Conservation (phyloP, 2,329 filamentous ascomycete genomes). For the Colletotrichum sp. region DNA sequence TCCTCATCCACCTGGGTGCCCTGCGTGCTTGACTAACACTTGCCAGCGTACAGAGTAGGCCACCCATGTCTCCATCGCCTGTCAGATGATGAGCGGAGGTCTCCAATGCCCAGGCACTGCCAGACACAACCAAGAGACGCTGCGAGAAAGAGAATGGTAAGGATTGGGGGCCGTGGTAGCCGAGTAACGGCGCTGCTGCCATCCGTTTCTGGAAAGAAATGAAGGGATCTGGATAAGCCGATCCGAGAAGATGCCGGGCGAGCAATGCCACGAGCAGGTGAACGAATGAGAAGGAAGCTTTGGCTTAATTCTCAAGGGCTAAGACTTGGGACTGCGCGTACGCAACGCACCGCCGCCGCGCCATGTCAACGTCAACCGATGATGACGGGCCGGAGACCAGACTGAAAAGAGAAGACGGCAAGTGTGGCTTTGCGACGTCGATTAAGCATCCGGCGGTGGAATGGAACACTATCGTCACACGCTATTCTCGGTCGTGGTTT, state of each 20-base stretch:
- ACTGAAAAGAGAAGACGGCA: not conserved
- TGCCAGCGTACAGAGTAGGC: not conserved
- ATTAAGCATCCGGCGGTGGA: not conserved
- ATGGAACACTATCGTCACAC: not conserved
- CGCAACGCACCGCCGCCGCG: not conserved
- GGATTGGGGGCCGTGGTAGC: not conserved
- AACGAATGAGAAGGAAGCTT: not conserved
- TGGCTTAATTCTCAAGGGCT: not conserved
- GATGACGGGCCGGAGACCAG: conserved; percentile 4
- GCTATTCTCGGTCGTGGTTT: not conserved
- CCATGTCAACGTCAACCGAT: conserved; percentile 7
- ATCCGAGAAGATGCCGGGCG: not conserved
- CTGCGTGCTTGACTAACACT: not conserved
- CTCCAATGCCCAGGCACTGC: not conserved
- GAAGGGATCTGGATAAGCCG: conserved; percentile 3
- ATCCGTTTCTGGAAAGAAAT: conserved; percentile 3
- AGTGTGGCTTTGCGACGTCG: not conserved
- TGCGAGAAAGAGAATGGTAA: not conserved
- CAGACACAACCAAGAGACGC: not conserved
- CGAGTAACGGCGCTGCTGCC: not conserved
- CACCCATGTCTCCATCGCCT: conserved; percentile 1
- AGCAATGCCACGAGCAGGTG: not conserved
- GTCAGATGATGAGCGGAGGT: not conserved
- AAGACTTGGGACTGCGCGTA: not conserved
- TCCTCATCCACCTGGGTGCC: not conserved